phyloP scores from a whole-genome alignment of 2,329 filamentous ascomycete species.

The Nemania sp. region DNA sequence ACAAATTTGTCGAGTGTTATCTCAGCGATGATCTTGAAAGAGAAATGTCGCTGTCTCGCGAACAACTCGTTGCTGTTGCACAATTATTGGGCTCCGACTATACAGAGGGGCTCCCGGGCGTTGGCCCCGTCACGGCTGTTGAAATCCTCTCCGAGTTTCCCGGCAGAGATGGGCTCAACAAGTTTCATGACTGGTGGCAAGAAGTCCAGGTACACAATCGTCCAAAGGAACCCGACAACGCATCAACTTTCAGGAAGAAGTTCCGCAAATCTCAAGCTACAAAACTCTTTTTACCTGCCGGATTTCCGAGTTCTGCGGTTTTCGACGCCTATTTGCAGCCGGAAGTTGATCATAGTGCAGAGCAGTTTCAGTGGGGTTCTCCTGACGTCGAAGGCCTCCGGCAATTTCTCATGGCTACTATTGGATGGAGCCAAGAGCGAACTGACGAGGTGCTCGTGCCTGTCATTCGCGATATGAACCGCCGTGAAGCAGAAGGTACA shows the following conservation, averaged over 20 bases:
- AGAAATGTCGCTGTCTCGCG: slow-evolving; percentile 84
- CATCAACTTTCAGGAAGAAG: slow-evolving; percentile 75
- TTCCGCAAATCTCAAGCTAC: slow-evolving; percentile 78
- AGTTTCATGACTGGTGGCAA: slow-evolving; percentile 87
- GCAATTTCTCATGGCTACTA: slow-evolving; percentile 83
- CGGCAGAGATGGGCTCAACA: slow-evolving; percentile 60
- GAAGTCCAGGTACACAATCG: slow-evolving; percentile 72
- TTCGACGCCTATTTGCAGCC: slow-evolving; percentile 82
- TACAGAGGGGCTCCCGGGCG: slow-evolving; percentile 85
- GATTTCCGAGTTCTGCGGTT: slow-evolving; percentile 79
- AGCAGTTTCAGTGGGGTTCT: slow-evolving; percentile 91
- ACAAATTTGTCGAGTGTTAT: slow-evolving; percentile 98
- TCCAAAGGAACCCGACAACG: slow-evolving; percentile 62
- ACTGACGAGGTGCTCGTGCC: slow-evolving; percentile 96
- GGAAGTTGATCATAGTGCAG: slow-evolving; percentile 77
- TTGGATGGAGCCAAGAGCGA: slow-evolving; percentile 88
- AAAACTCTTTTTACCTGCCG: slow-evolving; percentile 82
- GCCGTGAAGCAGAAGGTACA: slow-evolving; percentile 82
- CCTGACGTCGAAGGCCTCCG: slow-evolving; percentile 87
- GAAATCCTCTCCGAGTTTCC: slow-evolving; percentile 93
- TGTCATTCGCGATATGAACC: slow-evolving; percentile 94
- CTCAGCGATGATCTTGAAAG: slow-evolving; percentile 80
- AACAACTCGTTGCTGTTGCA: slow-evolving; percentile 85
- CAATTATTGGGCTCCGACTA: slow-evolving; percentile 94
- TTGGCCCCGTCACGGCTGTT: slow-evolving; percentile 91